Evolutionary conservation across 1,284 basidiomycete genomes (phyloP), one percentile per base, ranked within the genome.

Genomic region (Trichosporon ovoides): DNA sequence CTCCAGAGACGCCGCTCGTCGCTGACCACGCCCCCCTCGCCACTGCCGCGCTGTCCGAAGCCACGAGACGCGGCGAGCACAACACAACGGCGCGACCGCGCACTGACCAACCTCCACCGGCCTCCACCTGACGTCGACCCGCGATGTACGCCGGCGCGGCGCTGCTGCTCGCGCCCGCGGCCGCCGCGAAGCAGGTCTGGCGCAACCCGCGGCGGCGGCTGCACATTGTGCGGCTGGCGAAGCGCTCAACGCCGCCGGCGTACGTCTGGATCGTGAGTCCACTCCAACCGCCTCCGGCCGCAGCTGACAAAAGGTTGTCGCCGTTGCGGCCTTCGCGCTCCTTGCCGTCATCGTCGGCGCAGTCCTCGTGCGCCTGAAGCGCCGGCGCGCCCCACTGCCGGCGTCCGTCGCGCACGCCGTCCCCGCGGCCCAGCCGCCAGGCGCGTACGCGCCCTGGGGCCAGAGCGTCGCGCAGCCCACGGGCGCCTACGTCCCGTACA

Each of bases 231-330:
- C 14, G n/a, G 4, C 24, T 22, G 24, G n/a, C 28, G 5, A 31
- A 31, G 28, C 28, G 24, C 14, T 31, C 22, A 7, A 13, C 6
- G 3, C 22, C 24, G 16, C 43, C 43, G 24, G 13, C 22, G 4
- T 48, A 48, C 24, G 24, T 48, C 11, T 48, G 43, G 43, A 48
- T 48, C 43, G 43, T 48, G 22, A 48, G 43, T 48, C 18, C 37
- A 4, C 14, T 3, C 37, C 7, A n/a, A 19, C 19, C 18, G 18
- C 38, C 20, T 18, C 4, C 38, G 3, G 7, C 38, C 43, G 7
- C 43, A 13, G 43, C 43, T 48, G 11, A 48, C 43, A 1, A 16
- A 22, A 48, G 43, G 28, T 48, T 22, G 24, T 48, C 43, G 43
- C 43, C 43, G 22, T 48, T 16, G 43, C 43, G 14, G 14, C 24